Base-by-base conservation (phyloP, 805 yeast species). In the Wickerhamiella domercqiae region DNA sequence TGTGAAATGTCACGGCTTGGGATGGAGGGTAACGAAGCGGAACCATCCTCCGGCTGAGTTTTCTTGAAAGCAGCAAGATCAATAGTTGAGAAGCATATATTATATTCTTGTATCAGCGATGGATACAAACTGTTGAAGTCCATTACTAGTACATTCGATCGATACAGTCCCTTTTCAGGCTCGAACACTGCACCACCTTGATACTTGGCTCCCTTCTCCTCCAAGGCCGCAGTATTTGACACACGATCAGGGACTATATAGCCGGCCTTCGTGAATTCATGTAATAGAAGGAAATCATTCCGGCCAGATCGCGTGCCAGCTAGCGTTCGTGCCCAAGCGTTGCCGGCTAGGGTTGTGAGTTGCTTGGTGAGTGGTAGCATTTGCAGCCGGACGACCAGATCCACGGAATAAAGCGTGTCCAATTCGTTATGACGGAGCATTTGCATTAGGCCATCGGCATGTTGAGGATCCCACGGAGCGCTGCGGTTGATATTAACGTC, bases 91-190 rank as follows among this genome's bases (percentile, higher is more conserved):
- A 90, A 90, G 63, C 98, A 90, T 47, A 90, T 90, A 55, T 90
- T 90, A 59, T 70, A 90, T 59, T 90, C 98, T 61, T 90, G 98
- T 48, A 90, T 90, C 53, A 90, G 87, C 44, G 94, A 81, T 7
- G 98, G 98, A 54, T 90, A 90, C 62, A 90, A 69, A 35, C 95
- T 83, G 61, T 90, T 90, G 75, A 90, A 90, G 62, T 90, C 98
- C 97, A 90, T 86, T 17, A 90, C 98, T 44, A 90, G 61, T 2
- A 84, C 71, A 54, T 78, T 81, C 47, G 82, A 78, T 53, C 82
- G 83, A 54, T 87, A 94, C 29, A 90, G 63, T 2, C 98, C 98
- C 54, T 78, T 83, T 51, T 81, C 95, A 1, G 98, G 98, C 46
- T 90, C 98, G 57, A 90, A 82, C 21, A 90, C 98, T 46, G 83